phyloP scores from a whole-genome alignment of 257 asterid species.

The Leptodermis oblonga region DNA sequence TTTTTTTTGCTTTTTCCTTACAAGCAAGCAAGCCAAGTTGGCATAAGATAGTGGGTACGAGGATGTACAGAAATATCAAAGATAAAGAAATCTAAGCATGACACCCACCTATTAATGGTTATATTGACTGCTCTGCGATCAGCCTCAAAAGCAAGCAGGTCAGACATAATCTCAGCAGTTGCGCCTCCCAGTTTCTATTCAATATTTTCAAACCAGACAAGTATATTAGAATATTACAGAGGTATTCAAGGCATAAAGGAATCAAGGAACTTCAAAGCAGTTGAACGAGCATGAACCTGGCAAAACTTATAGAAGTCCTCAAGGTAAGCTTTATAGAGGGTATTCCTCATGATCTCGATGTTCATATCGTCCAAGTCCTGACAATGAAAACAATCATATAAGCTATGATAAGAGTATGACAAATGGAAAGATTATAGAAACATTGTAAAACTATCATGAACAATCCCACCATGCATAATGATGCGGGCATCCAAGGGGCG shows the following conservation, averaged over 20 bases:
- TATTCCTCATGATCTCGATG: conserved; percentile 94
- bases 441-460: neutral
- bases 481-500: too few relatives aligned
- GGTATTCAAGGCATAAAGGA: neutral
- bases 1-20: neutral
- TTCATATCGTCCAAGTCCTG: conserved; percentile 96
- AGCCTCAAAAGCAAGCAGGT: conserved; percentile 88
- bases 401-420: conserved; percentile 13
- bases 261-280: conserved; percentile 13
- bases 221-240: conserved; percentile 10
- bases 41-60: neutral
- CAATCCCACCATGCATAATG: neutral
- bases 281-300: conserved; percentile 41
- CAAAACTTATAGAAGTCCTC: conserved; percentile 90
- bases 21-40: neutral
- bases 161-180: conserved; percentile 92
- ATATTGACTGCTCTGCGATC: conserved; percentile 96
- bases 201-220: conserved; percentile 21
- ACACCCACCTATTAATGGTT: conserved; percentile 67
- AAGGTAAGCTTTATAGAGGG: conserved; percentile 92
- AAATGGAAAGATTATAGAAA: too few relatives aligned
- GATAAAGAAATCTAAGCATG: neutral
- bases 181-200: conserved; percentile 88
- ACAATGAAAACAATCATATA: conserved; percentile 9
- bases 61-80: neutral